Conservation (phyloP, 495 filamentous ascomycete species). For the Daldinia vernicosa region DNA sequence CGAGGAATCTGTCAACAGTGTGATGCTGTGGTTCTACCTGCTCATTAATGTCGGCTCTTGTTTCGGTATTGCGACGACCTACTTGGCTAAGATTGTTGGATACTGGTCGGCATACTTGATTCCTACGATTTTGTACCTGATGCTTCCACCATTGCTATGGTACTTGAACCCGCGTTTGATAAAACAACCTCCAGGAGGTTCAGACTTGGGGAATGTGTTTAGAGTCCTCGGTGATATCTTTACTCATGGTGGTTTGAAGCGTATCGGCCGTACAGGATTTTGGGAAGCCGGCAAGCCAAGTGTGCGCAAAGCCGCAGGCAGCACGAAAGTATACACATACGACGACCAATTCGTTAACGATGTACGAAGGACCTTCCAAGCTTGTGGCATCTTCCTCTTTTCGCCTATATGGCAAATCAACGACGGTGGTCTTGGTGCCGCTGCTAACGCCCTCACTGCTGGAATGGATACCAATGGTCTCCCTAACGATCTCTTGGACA, state of each 20-base stretch:
- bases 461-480: constrained; percentile 69
- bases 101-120: constrained; percentile 80
- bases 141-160: constrained; percentile 61
- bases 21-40: constrained; percentile 71
- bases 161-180: constrained; percentile 58
- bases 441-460: constrained; percentile 63
- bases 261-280: constrained; percentile 63
- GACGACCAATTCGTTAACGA: constrained; percentile 63
- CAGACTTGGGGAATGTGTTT: constrained; percentile 63
- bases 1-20: constrained; percentile 74
- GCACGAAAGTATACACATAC: constrained; percentile 50
- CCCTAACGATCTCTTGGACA: constrained; percentile 77
- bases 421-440: constrained; percentile 56
- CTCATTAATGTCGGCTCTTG: constrained; percentile 80
- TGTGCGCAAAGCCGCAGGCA: constrained; percentile 58
- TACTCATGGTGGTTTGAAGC: constrained; percentile 58
- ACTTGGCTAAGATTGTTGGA: constrained; percentile 60
- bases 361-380: constrained; percentile 60
- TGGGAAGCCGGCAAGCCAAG: constrained; percentile 69
- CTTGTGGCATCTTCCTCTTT: constrained; percentile 64
- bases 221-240: constrained; percentile 61
- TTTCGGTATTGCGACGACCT: constrained; percentile 60
- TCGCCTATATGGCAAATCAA: constrained; percentile 71
- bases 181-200: constrained; percentile 61
- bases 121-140: constrained; percentile 65